phyloP scores from a whole-genome alignment of 345 rosid genomes.

The Camelina sativa region DNA sequence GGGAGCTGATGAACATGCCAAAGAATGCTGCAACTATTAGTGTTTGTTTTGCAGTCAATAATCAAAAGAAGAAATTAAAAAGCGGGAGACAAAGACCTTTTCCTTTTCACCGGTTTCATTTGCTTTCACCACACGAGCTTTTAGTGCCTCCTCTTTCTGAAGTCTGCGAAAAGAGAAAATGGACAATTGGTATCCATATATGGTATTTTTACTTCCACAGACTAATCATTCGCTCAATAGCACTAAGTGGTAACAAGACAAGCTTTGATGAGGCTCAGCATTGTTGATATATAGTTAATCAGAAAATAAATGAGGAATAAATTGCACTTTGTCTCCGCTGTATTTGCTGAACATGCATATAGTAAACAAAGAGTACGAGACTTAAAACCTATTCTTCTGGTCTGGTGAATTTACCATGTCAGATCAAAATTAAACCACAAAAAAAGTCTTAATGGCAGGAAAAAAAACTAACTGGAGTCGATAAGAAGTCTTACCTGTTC shows the following conservation, averaged over 20 bases:
- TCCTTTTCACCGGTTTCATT: slow-evolving; percentile 78
- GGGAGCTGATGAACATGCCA: slow-evolving; percentile 20
- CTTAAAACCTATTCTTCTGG: neutral
- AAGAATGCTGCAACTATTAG: slow-evolving; percentile 11
- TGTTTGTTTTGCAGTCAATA: slow-evolving; percentile 2
- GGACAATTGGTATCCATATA: slow-evolving; percentile 22
- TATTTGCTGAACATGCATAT: slow-evolving; percentile 16
- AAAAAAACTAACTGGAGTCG: slow-evolving; percentile 5
- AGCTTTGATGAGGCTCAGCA: slow-evolving; percentile 3
- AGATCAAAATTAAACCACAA: slow-evolving; percentile 5
- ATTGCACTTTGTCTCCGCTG: slow-evolving; percentile 9
- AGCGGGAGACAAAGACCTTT: slow-evolving; percentile 53
- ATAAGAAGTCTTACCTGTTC: slow-evolving; percentile 56
- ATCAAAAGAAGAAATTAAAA: slow-evolving; percentile 20
- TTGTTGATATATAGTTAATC: slow-evolving; percentile 6
- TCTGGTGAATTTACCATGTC: slow-evolving; percentile 14
- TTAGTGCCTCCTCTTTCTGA: slow-evolving; percentile 90
- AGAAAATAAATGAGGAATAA: slow-evolving; percentile 5
- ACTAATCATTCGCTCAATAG: slow-evolving; percentile 10
- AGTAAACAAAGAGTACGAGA: slow-evolving; percentile 18
- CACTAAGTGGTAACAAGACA: slow-evolving; percentile 17
- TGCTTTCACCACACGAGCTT: slow-evolving; percentile 81
- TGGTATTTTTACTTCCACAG: slow-evolving; percentile 17
- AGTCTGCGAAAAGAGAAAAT: slow-evolving; percentile 47
- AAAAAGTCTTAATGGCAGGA: neutral